phyloP scores from a whole-genome alignment of 768 basidiomycete genomes.

The Cantharellus cinnabarinus region DNA sequence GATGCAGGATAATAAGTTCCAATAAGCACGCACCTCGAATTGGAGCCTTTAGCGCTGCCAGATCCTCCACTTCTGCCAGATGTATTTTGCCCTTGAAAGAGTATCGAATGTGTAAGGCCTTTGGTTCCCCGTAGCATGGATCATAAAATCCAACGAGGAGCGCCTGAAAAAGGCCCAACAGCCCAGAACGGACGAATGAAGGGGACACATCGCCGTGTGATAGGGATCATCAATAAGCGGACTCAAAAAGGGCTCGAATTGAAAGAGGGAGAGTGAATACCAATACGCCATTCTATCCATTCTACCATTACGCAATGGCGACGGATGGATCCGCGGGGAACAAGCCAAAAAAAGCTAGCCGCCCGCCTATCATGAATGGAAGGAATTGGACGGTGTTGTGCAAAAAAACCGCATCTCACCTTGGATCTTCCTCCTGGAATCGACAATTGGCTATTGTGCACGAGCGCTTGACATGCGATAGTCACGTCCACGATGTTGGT shows the following conservation, averaged over 20 bases:
- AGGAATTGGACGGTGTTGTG: neutral
- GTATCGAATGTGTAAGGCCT: neutral
- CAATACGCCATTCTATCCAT: neutral
- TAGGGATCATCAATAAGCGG: neutral
- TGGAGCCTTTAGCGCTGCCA: neutral
- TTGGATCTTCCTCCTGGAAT: neutral
- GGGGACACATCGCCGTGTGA: neutral
- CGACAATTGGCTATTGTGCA: neutral
- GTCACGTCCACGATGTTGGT: neutral
- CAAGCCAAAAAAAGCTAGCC: neutral
- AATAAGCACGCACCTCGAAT: neutral
- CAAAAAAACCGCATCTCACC: neutral
- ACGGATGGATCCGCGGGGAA: neutral
- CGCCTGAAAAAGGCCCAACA: neutral
- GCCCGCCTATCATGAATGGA: neutral
- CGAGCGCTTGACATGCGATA: neutral
- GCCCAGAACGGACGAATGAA: neutral
- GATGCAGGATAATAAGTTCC: no score
- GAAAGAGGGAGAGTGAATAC: neutral
- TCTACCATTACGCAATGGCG: neutral
- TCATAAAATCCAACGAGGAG: neutral
- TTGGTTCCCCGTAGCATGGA: neutral
- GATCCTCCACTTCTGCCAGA: neutral
- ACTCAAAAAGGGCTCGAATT: neutral
- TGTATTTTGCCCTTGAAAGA: neutral